Evolutionary conservation across 768 basidiomycete species (phyloP).

Genomic region (Tubosaeta sp.): DNA sequence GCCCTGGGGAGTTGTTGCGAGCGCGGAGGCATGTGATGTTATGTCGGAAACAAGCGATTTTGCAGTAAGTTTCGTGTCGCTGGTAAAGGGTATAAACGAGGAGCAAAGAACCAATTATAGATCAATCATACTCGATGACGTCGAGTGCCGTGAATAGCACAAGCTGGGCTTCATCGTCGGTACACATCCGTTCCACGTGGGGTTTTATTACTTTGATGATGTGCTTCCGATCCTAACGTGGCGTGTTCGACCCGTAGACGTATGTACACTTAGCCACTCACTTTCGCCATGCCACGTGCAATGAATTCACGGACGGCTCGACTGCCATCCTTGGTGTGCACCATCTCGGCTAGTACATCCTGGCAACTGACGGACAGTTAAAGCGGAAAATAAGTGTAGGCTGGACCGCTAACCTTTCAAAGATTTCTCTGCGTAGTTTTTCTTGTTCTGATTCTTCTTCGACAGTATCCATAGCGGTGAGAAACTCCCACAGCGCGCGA

Average conservation of each 20-base stretch:
- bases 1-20: slow-evolving; percentile 68
- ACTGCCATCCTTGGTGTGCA: slow-evolving; percentile 90
- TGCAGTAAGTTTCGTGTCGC: slow-evolving; percentile 85
- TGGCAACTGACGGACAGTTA: slow-evolving; percentile 51
- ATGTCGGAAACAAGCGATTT: slow-evolving; percentile 78
- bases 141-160: slow-evolving; percentile 90
- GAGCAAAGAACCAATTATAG: not conserved
- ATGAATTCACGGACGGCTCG: slow-evolving; percentile 83
- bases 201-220: slow-evolving; percentile 88
- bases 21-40: slow-evolving; percentile 48
- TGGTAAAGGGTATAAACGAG: slow-evolving; percentile 26
- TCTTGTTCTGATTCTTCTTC: slow-evolving; percentile 66
- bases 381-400: not conserved
- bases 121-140: slow-evolving; percentile 68
- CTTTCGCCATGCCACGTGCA: slow-evolving; percentile 80
- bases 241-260: not conserved
- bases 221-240: slow-evolving; percentile 75
- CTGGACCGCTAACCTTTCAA: slow-evolving; percentile 57
- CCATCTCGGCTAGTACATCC: slow-evolving; percentile 86
- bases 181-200: slow-evolving; percentile 83
- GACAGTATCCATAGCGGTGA: slow-evolving; percentile 54
- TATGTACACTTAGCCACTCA: slow-evolving; percentile 18
- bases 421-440: slow-evolving; percentile 72
- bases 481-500: slow-evolving; percentile 81
- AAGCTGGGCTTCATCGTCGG: slow-evolving; percentile 85